A percentile compares a stretch with the other conserved stretches of the same genome.
phyloP scores from a whole-genome alignment of 306 rosid genomes.

The Prunus campanulata region DNA sequence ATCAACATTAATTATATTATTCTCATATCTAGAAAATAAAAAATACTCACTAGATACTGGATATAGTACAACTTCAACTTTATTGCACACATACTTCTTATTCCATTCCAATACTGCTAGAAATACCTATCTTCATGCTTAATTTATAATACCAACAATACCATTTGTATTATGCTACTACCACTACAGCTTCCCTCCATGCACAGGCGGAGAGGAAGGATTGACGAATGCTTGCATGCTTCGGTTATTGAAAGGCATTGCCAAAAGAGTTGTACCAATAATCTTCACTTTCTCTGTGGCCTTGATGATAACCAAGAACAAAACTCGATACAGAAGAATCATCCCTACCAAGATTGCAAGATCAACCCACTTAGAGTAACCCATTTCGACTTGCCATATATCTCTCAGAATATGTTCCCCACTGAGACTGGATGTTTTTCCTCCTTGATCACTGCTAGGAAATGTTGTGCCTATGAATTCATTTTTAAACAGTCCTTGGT shows the following conservation, averaged over 20 bases:
- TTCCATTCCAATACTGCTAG: no score
- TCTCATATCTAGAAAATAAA: no score
- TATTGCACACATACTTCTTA: no score
- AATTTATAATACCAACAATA: no score
- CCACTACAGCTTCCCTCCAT: background rate
- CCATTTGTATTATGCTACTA: background rate
- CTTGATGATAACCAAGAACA: slow-evolving; percentile 51
- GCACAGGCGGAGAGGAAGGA: slow-evolving; percentile 15
- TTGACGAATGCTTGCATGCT: slow-evolving; percentile 5
- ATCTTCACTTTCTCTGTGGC: slow-evolving; percentile 45
- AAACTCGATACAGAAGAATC: slow-evolving; percentile 43
- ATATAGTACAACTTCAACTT: no score
- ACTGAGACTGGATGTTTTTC: background rate
- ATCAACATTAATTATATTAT: no score
- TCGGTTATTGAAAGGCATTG: slow-evolving; percentile 3
- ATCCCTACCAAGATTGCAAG: slow-evolving; percentile 55
- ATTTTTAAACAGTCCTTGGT: slow-evolving; percentile 65
- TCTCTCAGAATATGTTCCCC: slow-evolving; percentile 40
- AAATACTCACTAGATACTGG: no score
- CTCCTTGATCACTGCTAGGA: background rate
- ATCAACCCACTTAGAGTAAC: slow-evolving; percentile 70
- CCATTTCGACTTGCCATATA: slow-evolving; percentile 41
- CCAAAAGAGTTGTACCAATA: slow-evolving; percentile 2
- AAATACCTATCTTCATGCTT: background rate
- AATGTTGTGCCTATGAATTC: slow-evolving; percentile 50